Percentiles rank a stretch among this genome's conserved stretches.
Conservation (phyloP, 2,329 filamentous ascomycete species). For the Colletotrichum sp. region DNA sequence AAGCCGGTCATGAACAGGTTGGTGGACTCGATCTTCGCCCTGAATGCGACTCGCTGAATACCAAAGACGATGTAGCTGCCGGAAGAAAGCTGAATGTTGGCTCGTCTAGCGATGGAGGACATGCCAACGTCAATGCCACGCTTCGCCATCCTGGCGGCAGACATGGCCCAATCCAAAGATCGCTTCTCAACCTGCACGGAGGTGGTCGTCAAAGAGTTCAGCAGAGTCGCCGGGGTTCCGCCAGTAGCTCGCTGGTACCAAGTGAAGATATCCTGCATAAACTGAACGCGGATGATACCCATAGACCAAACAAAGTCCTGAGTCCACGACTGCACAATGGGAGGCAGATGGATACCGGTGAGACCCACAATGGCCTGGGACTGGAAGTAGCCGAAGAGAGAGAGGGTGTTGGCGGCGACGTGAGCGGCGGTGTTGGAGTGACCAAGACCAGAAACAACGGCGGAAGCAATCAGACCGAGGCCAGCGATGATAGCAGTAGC, state of each 20-base stretch:
- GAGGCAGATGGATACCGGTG: slow-evolving; percentile 80
- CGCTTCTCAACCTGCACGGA: slow-evolving; percentile 85
- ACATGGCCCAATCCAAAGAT: slow-evolving; percentile 36
- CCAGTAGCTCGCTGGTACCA: slow-evolving; percentile 97
- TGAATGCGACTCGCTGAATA: slow-evolving; percentile 89
- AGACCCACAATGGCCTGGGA: slow-evolving; percentile 91
- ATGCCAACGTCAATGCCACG: slow-evolving; percentile 44
- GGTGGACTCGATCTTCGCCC: slow-evolving; percentile 81
- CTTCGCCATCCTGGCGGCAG: slow-evolving; percentile 44
- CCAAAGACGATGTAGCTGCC: slow-evolving; percentile 73
- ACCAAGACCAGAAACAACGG: slow-evolving; percentile 86
- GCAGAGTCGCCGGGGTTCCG: slow-evolving; percentile 79
- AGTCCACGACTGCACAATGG: slow-evolving; percentile 90
- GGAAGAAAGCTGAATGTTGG: slow-evolving; percentile 56
- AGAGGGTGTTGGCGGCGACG: slow-evolving; percentile 90
- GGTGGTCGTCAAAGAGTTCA: slow-evolving; percentile 74
- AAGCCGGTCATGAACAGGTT: slow-evolving; percentile 95
- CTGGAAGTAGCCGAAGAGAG: slow-evolving; percentile 95
- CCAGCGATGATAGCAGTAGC: slow-evolving; percentile 86
- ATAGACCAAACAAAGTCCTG: slow-evolving; percentile 99
- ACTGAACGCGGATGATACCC: slow-evolving; percentile 89
- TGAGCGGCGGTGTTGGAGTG: slow-evolving; percentile 95
- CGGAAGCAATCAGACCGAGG: slow-evolving; percentile 82
- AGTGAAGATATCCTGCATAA: slow-evolving; percentile 86
- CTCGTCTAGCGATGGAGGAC: slow-evolving; percentile 53